Percentiles rank a stretch among this genome's conserved stretches.
These are phyloP conservation scores for Trichophyton equinum DNA, from an alignment of 2,329 filamentous ascomycete species.

Conservation along the genomic window DNA sequence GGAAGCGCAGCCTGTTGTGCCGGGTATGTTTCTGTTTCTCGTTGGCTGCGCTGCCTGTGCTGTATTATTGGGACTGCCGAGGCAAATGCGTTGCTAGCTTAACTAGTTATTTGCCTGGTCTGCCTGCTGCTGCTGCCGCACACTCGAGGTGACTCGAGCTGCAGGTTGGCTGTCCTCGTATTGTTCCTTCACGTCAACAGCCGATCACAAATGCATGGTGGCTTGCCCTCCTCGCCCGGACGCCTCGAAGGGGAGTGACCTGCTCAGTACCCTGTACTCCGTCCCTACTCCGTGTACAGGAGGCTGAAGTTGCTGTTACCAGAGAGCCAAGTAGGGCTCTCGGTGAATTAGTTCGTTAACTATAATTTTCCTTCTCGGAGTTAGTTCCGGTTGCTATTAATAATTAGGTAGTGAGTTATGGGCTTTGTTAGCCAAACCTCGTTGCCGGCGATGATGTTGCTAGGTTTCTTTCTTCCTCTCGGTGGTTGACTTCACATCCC, in stretches of 20 bases:
- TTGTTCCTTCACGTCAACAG: background rate
- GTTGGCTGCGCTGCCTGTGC: too few species aligned
- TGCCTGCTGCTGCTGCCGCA: too few species aligned
- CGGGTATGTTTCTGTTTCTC: background rate
- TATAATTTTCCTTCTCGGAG: background rate
- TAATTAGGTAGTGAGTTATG: background rate
- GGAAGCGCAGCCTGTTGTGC: background rate
- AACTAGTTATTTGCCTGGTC: background rate
- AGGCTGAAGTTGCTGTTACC: background rate
- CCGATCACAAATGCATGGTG: background rate
- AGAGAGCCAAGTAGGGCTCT: background rate
- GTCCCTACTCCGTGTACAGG: background rate
- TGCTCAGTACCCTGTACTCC: background rate
- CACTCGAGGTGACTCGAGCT: background rate
- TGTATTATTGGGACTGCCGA: too few species aligned
- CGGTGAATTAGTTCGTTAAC: background rate
- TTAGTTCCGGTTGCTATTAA: background rate
- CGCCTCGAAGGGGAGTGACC: background rate
- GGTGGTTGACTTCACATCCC: background rate
- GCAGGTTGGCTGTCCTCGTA: background rate
- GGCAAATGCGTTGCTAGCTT: background rate
- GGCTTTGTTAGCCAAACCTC: background rate
- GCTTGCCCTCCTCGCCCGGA: background rate
- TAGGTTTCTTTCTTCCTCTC: background rate
- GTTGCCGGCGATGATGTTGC: background rate